Conservation (phyloP, 108 stramenopile species). For the Pelagomonas calceolata region DNA sequence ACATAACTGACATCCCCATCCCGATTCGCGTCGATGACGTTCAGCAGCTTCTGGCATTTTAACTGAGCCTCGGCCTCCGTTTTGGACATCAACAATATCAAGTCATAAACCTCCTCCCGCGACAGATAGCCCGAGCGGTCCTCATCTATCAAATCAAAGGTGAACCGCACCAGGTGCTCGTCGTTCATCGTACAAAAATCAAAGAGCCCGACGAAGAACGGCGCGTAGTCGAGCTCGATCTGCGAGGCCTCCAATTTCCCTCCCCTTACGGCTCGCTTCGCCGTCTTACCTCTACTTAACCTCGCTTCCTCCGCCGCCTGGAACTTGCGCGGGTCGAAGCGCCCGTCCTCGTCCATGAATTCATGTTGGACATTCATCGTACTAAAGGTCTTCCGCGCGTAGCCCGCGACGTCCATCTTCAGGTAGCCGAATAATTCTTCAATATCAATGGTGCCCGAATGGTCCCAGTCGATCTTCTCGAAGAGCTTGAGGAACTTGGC, state of each 20-base stretch:
- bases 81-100: not conserved
- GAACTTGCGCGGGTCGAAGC: not conserved
- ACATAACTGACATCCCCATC: not conserved
- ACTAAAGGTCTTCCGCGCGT: conserved; percentile 1
- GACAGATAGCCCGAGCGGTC: not conserved
- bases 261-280: too few species aligned
- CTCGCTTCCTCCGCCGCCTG: not conserved
- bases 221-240: conserved; percentile 3
- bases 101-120: not conserved
- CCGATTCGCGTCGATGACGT: not conserved
- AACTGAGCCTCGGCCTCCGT: not conserved
- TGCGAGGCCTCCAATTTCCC: not conserved
- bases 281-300: not conserved
- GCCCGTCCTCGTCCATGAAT: not conserved
- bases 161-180: not conserved
- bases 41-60: not conserved
- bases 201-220: not conserved
- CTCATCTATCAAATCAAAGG: not conserved
- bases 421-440: conserved; percentile 11
- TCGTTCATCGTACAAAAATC: not conserved
- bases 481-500: not conserved
- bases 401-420: not conserved
- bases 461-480: conserved; percentile 13
- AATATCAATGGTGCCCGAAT: conserved; percentile 5
- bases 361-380: conserved; percentile 3